Percentiles rank a stretch among this genome's conserved stretches.
phyloP scores from a whole-genome alignment of 176 grass and related monocot species.

The Metroxylon sagu region DNA sequence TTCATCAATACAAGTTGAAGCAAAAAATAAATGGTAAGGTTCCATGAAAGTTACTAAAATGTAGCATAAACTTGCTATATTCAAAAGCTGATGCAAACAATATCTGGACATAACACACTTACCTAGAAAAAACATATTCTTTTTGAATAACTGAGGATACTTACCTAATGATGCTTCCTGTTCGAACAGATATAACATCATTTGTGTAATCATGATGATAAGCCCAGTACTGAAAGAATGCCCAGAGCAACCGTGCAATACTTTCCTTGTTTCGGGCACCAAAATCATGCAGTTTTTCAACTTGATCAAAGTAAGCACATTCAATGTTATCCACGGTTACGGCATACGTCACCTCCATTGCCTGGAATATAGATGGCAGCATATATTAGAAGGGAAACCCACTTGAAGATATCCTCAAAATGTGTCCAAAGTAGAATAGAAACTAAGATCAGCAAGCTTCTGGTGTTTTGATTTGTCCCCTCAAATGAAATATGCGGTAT shows the following conservation, averaged over 20 bases:
- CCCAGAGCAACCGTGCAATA: conserved; percentile 78
- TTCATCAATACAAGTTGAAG: too few relatives aligned
- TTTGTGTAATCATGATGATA: conserved; percentile 83
- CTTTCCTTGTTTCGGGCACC: conserved; percentile 59
- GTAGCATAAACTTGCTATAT: too few relatives aligned
- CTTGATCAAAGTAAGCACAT: conserved; percentile 76
- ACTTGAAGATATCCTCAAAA: too few relatives aligned
- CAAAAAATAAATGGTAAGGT: too few relatives aligned
- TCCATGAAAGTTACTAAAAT: too few relatives aligned
- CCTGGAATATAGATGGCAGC: conserved; percentile 22
- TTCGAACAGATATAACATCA: conserved; percentile 95
- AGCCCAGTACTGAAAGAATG: conserved; percentile 95
- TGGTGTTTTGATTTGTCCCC: too few relatives aligned
- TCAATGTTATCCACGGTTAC: conserved; percentile 47
- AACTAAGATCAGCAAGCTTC: too few relatives aligned
- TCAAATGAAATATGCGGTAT: too few relatives aligned
- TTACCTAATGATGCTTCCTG: conserved; percentile 77
- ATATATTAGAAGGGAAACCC: not conserved
- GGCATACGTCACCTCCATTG: conserved; percentile 62
- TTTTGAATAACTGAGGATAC: not conserved
- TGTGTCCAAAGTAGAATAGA: too few relatives aligned
- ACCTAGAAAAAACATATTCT: too few relatives aligned
- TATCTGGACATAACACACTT: too few relatives aligned
- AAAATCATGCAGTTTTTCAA: conserved; percentile 54
- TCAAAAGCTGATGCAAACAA: too few relatives aligned